phyloP scores from a whole-genome alignment of 768 basidiomycete species.

The Suillus weaverae region DNA sequence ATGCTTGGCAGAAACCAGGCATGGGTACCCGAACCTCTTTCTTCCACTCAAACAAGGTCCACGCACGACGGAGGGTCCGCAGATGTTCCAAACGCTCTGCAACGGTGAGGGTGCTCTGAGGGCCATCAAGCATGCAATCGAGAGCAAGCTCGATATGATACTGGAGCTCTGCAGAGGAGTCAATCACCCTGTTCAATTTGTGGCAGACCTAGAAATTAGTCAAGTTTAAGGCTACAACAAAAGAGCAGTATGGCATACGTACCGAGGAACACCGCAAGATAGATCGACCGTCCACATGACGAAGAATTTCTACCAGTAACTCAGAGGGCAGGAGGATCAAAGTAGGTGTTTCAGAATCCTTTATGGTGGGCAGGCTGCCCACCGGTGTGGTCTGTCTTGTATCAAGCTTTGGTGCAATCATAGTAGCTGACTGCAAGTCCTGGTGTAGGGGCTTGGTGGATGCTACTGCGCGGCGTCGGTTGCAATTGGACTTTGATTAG shows the following conservation, averaged over 20 bases:
- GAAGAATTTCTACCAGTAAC: conserved; percentile 2
- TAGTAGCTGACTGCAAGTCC: not conserved
- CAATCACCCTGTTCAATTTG: conserved; percentile 19
- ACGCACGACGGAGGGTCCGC: conserved; percentile 34
- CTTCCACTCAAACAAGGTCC: conserved; percentile 34
- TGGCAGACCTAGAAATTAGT: conserved; percentile 22
- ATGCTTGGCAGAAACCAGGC: conserved; percentile 45
- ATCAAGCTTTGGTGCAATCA: not conserved
- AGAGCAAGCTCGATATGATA: conserved; percentile 41
- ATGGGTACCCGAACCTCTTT: conserved; percentile 26
- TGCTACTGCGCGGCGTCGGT: not conserved
- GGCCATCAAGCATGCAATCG: conserved; percentile 36
- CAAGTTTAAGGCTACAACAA: not conserved
- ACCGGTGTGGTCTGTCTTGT: not conserved
- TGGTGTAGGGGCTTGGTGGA: not conserved
- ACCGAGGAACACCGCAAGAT: conserved; percentile 8
- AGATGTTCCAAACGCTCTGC: conserved; percentile 36
- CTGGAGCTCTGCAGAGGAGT: conserved; percentile 32
- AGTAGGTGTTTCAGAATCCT: not conserved
- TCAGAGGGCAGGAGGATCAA: not conserved
- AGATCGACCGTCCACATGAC: conserved; percentile 3
- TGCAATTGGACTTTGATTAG: no score
- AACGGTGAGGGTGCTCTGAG: conserved; percentile 15
- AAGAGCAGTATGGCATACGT: not conserved
- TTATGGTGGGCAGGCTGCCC: not conserved